Percentiles rank a stretch among this genome's conserved stretches.
phyloP scores from a whole-genome alignment of 805 yeast species.

The Pichia thaimueangensis region DNA sequence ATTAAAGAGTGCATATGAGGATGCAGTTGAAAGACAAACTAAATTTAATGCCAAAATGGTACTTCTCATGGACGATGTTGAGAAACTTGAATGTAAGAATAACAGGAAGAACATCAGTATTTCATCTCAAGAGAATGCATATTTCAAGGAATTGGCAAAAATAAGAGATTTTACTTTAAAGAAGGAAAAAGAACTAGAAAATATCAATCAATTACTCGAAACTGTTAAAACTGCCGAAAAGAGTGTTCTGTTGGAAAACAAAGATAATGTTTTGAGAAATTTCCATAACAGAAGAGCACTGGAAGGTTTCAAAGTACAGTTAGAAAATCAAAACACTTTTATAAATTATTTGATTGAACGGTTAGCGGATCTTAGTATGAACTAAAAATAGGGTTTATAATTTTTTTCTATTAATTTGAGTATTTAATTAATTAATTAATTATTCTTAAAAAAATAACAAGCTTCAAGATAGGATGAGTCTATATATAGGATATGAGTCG shows the following conservation, averaged over 20 bases:
- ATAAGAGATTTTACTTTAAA: conserved; percentile 13
- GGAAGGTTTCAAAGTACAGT: conserved; percentile 15
- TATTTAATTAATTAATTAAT: not conserved
- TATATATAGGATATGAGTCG: too few species aligned
- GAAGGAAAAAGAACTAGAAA: conserved; percentile 17
- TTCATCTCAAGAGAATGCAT: conserved; percentile 23
- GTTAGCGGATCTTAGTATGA: conserved; percentile 7
- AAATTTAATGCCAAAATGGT: conserved; percentile 14
- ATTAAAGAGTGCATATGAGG: conserved; percentile 29
- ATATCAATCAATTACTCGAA: conserved; percentile 12
- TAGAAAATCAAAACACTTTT: conserved; percentile 15
- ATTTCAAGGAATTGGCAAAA: conserved; percentile 21
- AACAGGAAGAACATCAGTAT: conserved; percentile 11
- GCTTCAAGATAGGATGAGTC: too few species aligned
- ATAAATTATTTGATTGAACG: conserved; percentile 11
- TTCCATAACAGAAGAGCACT: conserved; percentile 10
- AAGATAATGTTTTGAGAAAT: conserved; percentile 5
- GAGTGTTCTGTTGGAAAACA: conserved; percentile 6
- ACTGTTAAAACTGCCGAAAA: conserved; percentile 18
- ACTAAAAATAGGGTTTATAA: not conserved
- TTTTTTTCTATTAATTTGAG: not conserved
- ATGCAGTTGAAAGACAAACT: conserved; percentile 28
- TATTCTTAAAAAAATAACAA: too few species aligned
- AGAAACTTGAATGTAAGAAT: conserved; percentile 8
- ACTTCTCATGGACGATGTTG: conserved; percentile 14